phyloP scores from a whole-genome alignment of 257 asterid species.

The Dorcoceras hygrometricum region DNA sequence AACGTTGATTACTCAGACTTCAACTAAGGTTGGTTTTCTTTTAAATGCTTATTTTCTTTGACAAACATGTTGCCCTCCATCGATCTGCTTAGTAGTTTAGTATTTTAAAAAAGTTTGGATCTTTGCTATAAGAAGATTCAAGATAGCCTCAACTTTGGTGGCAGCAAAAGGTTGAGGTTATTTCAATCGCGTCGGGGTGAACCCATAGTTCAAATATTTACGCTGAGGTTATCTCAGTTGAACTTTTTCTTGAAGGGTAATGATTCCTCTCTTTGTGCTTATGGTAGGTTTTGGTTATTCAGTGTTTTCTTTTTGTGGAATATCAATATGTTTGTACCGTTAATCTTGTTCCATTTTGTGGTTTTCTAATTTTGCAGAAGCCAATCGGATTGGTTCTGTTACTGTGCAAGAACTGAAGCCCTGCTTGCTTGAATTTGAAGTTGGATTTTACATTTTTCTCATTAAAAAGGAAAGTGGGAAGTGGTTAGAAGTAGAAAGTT shows the following conservation, averaged over 20 bases:
- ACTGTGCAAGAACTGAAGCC: constrained; percentile 34
- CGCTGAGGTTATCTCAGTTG: constrained; percentile 26
- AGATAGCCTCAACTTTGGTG: constrained; percentile 48
- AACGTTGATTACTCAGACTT: constrained; percentile 29
- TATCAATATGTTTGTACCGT: constrained; percentile 9
- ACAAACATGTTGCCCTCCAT: constrained; percentile 28
- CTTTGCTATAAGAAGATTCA: constrained; percentile 38
- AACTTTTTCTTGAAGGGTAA: constrained; percentile 22
- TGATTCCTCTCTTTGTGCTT: constrained; percentile 18
- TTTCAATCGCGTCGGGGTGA: constrained; percentile 39
- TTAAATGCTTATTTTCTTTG: not conserved
- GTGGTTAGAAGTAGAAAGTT: constrained; percentile 25
- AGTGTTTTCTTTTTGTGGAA: constrained; percentile 6
- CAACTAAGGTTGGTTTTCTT: constrained; percentile 24
- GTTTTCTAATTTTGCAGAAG: constrained; percentile 40
- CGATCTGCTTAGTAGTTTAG: constrained; percentile 20
- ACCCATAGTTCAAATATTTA: constrained; percentile 20
- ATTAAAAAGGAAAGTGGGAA: constrained; percentile 28
- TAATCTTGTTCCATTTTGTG: constrained; percentile 21
- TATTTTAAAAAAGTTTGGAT: constrained; percentile 22
- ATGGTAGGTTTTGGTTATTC: constrained; percentile 24
- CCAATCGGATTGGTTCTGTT: constrained; percentile 27
- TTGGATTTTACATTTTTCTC: constrained; percentile 22
- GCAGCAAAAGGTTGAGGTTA: constrained; percentile 37
- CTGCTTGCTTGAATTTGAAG: constrained; percentile 25